Conservation (phyloP, 148 eudicot genomes). For the Arctostaphylos glauca region DNA sequence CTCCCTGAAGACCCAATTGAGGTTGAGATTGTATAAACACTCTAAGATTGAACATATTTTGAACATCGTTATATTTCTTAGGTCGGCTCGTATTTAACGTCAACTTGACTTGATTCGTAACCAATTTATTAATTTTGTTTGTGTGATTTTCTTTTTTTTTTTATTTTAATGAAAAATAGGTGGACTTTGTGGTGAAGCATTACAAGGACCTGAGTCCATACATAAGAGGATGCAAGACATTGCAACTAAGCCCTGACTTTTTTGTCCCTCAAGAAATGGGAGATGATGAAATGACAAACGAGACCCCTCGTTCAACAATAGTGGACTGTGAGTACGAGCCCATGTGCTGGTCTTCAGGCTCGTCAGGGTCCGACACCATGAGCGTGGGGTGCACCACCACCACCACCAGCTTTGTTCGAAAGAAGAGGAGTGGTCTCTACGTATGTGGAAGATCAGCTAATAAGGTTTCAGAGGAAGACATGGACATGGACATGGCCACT, state of each 20-base stretch:
- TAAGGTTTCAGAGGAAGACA: slow-evolving; percentile 56
- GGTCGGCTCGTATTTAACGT: too few relatives aligned
- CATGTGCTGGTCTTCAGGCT: slow-evolving; percentile 64
- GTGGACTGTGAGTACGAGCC: slow-evolving; percentile 76
- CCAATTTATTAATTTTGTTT: too few relatives aligned
- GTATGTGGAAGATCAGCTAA: slow-evolving; percentile 63
- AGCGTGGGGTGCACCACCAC: slow-evolving; percentile 56
- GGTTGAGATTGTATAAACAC: too few relatives aligned
- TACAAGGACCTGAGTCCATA: slow-evolving; percentile 77
- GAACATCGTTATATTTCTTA: too few relatives aligned
- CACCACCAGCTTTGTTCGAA: slow-evolving; percentile 52
- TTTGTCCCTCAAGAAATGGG: slow-evolving; percentile 83
- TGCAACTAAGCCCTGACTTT: slow-evolving; percentile 85
- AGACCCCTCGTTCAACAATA: slow-evolving; percentile 65
- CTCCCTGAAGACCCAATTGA: too few relatives aligned
- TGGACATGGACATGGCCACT: slow-evolving; percentile 85
- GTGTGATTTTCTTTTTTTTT: too few relatives aligned
- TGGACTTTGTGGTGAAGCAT: slow-evolving; percentile 78
- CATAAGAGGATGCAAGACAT: slow-evolving; percentile 63
- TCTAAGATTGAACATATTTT: too few relatives aligned
- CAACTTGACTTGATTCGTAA: too few relatives aligned
- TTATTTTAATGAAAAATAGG: slow-evolving; percentile 54
- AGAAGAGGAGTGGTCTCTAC: slow-evolving; percentile 75
- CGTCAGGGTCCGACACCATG: slow-evolving; percentile 74
- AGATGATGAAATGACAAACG: slow-evolving; percentile 67